Evolutionary conservation across 2,329 filamentous ascomycete species (phyloP).

Genomic region (Ascochyta lentis): DNA sequence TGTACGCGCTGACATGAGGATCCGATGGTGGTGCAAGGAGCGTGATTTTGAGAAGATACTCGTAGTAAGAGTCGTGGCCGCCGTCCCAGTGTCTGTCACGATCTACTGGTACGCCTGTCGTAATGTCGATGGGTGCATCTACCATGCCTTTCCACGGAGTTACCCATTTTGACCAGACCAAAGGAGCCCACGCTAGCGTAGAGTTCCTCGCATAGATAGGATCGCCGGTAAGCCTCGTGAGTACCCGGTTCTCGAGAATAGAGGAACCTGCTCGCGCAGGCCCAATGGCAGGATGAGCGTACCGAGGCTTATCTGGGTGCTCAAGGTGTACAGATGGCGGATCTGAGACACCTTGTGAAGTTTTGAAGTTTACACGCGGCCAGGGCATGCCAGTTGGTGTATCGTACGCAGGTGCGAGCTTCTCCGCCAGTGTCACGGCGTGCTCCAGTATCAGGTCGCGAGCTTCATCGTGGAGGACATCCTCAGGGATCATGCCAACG

Average conservation of each 20-base stretch:
- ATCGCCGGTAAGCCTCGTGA: conserved; percentile 51
- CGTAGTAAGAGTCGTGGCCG: conserved; percentile 54
- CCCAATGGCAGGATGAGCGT: conserved; percentile 47
- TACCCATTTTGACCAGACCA: conserved; percentile 54
- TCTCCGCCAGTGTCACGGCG: conserved; percentile 47
- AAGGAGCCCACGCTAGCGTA: conserved; percentile 52
- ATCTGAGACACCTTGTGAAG: conserved; percentile 40
- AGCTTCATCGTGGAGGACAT: conserved; percentile 39
- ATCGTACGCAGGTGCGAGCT: conserved; percentile 50
- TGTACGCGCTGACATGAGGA: conserved; percentile 43
- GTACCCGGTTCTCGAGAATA: conserved; percentile 53
- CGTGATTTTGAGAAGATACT: conserved; percentile 52
- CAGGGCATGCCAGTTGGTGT: conserved; percentile 53
- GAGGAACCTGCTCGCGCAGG: conserved; percentile 54
- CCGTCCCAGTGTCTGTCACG: conserved; percentile 53
- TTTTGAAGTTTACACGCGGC: conserved; percentile 54
- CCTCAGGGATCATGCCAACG: conserved; percentile 47
- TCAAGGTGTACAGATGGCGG: conserved; percentile 37
- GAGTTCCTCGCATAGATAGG: conserved; percentile 51
- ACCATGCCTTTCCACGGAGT: conserved; percentile 51
- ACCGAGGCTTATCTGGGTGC: conserved; percentile 40
- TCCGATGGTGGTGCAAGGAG: conserved; percentile 48
- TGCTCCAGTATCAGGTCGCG: conserved; percentile 46
- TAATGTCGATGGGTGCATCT: conserved; percentile 53
- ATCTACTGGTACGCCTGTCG: conserved; percentile 50